Evolutionary conservation across 768 basidiomycete species (phyloP).

Genomic region (Leccinum rimulosum): DNA sequence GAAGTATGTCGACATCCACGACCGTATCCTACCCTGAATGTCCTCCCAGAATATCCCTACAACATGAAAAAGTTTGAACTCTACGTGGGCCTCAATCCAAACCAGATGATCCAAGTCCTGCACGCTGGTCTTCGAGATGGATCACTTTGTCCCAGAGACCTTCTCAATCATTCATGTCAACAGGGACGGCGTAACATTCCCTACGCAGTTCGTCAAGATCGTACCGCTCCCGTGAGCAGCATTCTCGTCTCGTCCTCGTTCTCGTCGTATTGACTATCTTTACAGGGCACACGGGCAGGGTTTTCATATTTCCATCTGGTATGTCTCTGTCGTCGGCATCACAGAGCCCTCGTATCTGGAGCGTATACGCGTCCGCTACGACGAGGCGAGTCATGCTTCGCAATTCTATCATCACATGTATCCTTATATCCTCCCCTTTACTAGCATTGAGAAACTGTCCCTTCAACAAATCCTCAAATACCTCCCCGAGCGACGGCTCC

Average conservation of each 20-base stretch:
- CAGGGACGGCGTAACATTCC: slow-evolving; percentile 52
- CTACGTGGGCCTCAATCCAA: slow-evolving; percentile 60
- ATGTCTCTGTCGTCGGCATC: slow-evolving; percentile 61
- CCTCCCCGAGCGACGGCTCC: slow-evolving; percentile 67
- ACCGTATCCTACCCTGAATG: not conserved
- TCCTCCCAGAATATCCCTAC: slow-evolving; percentile 65
- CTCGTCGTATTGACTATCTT: not conserved
- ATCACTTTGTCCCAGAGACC: slow-evolving; percentile 49
- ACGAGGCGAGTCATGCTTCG: slow-evolving; percentile 49
- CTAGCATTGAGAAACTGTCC: slow-evolving; percentile 62
- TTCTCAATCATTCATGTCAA: slow-evolving; percentile 60
- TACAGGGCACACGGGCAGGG: slow-evolving; percentile 65
- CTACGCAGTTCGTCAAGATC: slow-evolving; percentile 70
- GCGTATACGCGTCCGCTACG: slow-evolving; percentile 48
- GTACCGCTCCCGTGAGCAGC: slow-evolving; percentile 67
- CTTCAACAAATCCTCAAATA: slow-evolving; percentile 55
- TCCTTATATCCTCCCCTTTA: not conserved
- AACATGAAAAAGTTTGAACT: slow-evolving; percentile 84
- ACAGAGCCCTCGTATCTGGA: slow-evolving; percentile 56
- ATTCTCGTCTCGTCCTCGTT: not conserved
- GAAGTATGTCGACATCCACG: slow-evolving; percentile 18
- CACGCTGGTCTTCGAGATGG: slow-evolving; percentile 63
- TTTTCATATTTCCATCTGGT: slow-evolving; percentile 82
- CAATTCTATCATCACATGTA: not conserved
- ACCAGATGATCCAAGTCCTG: slow-evolving; percentile 68